Base-by-base conservation (phyloP, 2,329 filamentous ascomycete species). In the Nigrograna mackinnonii region DNA sequence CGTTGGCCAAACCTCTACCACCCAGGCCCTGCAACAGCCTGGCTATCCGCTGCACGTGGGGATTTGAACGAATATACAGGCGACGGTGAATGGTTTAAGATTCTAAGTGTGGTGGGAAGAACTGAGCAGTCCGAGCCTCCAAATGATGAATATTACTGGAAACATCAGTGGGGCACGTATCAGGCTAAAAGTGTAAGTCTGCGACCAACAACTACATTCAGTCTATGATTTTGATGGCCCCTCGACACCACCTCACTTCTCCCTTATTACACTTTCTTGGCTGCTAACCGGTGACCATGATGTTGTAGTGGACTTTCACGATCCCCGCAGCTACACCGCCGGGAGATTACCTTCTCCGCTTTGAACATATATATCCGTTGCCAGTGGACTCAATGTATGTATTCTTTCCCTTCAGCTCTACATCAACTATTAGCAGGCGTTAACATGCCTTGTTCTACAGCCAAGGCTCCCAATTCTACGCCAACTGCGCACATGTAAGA, bases 21-120 rank as follows among this genome's bases (percentile, higher is more conserved):
- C 30, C 39, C 30, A 3, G 31, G 36, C 13, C 32, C 26, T 21
- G 39, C 19, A 9, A 34, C 38, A 6, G 37, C 39, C 3, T 46
- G 39, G 34, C 32, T 46, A 4, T 42, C 38, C 20, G 31, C 24
- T n/a, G 19, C 30, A 2, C 39, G 26, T 2, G 36, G 26, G 12
- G 22, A 31, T 12, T 34, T 45, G 33, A 34, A 33, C 16, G 16
- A 5, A 26, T 45, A 45, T 20, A 34, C 16, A 5, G 21, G 43
- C 5, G 37, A 51, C 21, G 44, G 43, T 3, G 42, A 47, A 18
- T 53, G 53, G 53, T 45, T 49, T 26, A 57, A 51, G 35, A 51
- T 54, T 22, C 20, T 46, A 12, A 24, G 22, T 32, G 45, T 52
- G 4, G 45, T 45, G 4, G 45, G 41, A 6, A 21, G 45, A 3